Base-by-base conservation (phyloP, 2,329 filamentous ascomycete species). In the Hymenoscyphus salicellus region DNA sequence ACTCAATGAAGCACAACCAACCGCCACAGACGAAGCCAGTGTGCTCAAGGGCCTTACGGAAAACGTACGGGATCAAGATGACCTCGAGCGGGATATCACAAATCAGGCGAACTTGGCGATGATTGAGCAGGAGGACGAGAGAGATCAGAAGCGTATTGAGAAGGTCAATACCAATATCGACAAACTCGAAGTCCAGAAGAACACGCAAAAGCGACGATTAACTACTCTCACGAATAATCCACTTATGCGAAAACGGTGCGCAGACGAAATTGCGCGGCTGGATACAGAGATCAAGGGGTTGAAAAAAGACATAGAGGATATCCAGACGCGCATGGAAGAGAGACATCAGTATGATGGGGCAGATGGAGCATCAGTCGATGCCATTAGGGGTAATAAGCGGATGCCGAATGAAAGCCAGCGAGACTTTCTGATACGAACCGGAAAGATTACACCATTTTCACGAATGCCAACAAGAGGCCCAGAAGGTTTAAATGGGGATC, bases 381-480 rank as follows among this genome's bases (percentile, higher is more conserved):
- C 81, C 30, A 72, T 77, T 4, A 80, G 78, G 57, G 84, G 83
- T 32, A 86, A 84, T 61, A 82, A 83, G 65, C 86, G 86, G 62
- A 78, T 94, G 63, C 87, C 91, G 1, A 91, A 91, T 66, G 95
- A 98, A 79, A 92, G 86, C 28, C 88, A 92, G 66, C 86, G 93
- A 60, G 93, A 97, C 57, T 99, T 91, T 75, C 84, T 99, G 57
- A 95, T 99, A 58, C 88, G 95, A 32, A 99, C 94, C 0, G 95
- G 95, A 66, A 98, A 98, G 78, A 98, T 99, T 70, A 99, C 95
- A 0, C 95, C 95, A 0, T 99, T 99, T 73, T 91, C 93, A 7
- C 67, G 64, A 52, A 85, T 96, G 71, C 87, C 87, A 30, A 83
- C 86, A 16, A 79, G 87, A 1, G 82, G 73, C 28, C 73, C 82